Base-by-base conservation (phyloP, 1,284 basidiomycete genomes). In the Mycosarcoma mackinlayi region DNA sequence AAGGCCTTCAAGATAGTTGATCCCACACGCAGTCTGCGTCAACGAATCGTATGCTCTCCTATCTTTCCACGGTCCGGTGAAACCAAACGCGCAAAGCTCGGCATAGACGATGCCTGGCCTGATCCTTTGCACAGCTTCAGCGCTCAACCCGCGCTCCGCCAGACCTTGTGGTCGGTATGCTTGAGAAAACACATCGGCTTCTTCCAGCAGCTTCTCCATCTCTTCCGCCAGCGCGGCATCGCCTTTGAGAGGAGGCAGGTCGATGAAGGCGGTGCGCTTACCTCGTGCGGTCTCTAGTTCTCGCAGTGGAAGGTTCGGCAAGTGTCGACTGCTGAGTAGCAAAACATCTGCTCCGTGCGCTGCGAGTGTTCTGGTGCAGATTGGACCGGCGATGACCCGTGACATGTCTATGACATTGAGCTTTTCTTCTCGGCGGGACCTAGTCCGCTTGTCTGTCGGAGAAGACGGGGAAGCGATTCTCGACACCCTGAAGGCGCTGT, bases 241-340 rank as follows among this genome's bases (percentile, higher is more conserved):
- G 1, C 52, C 37, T 9, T 38, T 21, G 19, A 38, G 18, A 21
- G 19, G 41, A 3, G 83, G 84, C 3, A 90, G 84, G 57, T 89
- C 87, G 14, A 90, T 85, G 69, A 89, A 88, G 0, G 88, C 86
- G 0, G 88, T 88, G 27, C 88, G 87, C 79, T 90, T 90, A 1
- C 88, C 88, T 5, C 88, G 84, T 0, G 89, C 88, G 0, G 89
- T 89, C 40, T 89, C 88, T 6, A 85, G 75, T 72, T 90, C 89
- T 1, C 89, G 79, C 0, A 81, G 65, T 0, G 89, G 88, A 3
- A 89, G 80, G 0, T 84, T 82, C 0, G 89, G 89, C 6, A 89
- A 84, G 7, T 84, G 83, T 0, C 87, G 87, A 0, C 88, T 88
- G 10, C 88, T 88, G 45, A 89, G 75, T 35, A 86, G 84, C 0